Conservation (phyloP, 1,139 yeast genomes). For the Hyphopichia wangnamkhiaoensis region DNA sequence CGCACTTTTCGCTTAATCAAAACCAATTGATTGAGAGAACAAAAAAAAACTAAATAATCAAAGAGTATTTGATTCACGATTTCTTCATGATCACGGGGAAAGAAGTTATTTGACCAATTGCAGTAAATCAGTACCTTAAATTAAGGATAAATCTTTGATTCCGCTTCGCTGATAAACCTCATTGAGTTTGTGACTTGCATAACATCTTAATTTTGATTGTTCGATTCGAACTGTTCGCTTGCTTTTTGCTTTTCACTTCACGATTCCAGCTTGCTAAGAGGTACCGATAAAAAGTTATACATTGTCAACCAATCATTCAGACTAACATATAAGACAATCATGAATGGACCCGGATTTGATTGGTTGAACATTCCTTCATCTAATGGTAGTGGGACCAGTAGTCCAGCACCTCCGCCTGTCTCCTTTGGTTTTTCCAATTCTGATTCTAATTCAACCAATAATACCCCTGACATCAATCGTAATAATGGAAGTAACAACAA, state of each 20-base stretch:
- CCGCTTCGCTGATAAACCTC: too few relatives aligned
- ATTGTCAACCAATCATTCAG: not conserved
- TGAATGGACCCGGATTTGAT: slow-evolving; percentile 21
- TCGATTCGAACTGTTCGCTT: too few relatives aligned
- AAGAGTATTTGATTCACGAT: too few relatives aligned
- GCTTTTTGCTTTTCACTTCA: too few relatives aligned
- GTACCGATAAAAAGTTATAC: not conserved
- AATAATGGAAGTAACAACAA: slow-evolving; percentile 3
- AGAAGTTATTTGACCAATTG: too few relatives aligned
- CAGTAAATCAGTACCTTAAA: too few relatives aligned
- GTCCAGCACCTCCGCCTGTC: slow-evolving; percentile 23
- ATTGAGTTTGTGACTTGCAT: too few relatives aligned
- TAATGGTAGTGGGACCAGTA: slow-evolving; percentile 12
- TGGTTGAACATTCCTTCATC: slow-evolving; percentile 22
- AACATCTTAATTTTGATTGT: too few relatives aligned
- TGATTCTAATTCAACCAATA: not conserved
- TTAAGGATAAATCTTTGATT: too few relatives aligned
- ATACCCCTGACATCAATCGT: slow-evolving; percentile 3
- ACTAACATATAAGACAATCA: not conserved
- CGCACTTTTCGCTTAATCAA: not conserved
- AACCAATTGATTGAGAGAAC: not conserved
- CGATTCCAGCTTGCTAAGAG: too few relatives aligned
- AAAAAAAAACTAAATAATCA: too few relatives aligned
- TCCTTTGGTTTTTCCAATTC: slow-evolving; percentile 17
- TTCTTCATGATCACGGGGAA: too few relatives aligned